phyloP scores from a whole-genome alignment of 768 basidiomycete genomes.

The Boletus subparvulus region DNA sequence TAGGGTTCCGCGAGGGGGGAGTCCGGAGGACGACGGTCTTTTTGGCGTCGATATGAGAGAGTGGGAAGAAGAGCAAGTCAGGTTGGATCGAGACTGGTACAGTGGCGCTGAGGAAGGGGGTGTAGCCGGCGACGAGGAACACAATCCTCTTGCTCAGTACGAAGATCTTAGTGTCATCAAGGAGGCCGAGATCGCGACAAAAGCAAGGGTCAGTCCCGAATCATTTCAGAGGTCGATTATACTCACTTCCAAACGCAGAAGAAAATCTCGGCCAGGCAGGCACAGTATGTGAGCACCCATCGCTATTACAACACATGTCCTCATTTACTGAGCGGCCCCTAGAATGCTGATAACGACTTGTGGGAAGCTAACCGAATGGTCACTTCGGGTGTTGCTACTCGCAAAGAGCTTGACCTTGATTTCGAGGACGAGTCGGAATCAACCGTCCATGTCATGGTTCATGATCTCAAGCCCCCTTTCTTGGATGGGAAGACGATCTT shows the following conservation, averaged over 20 bases:
- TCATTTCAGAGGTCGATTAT: background rate
- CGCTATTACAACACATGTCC: background rate
- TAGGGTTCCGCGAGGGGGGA: constrained; percentile 59
- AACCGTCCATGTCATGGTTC: constrained; percentile 95
- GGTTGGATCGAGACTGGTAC: constrained; percentile 96
- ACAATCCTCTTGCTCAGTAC: constrained; percentile 91
- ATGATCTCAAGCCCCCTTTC: constrained; percentile 96
- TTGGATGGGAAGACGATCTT: constrained; percentile 94
- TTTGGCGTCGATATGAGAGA: constrained; percentile 75
- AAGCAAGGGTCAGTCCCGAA: constrained; percentile 57
- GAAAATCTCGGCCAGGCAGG: constrained; percentile 90
- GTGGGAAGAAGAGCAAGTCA: constrained; percentile 97
- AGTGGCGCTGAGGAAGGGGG: constrained; percentile 86
- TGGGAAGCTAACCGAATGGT: constrained; percentile 99
- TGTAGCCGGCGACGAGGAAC: constrained; percentile 85
- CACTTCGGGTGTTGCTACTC: constrained; percentile 90
- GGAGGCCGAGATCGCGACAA: constrained; percentile 72
- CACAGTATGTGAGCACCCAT: constrained; percentile 77
- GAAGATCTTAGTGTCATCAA: constrained; percentile 76
- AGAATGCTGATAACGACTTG: constrained; percentile 97
- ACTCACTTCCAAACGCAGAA: constrained; percentile 46
- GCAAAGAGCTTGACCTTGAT: constrained; percentile 84
- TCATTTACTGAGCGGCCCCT: constrained; percentile 20
- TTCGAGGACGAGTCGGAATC: constrained; percentile 97
- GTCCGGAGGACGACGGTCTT: constrained; percentile 66